A percentile compares a stretch with the other conserved stretches of the same genome.
These are phyloP conservation scores for Vitis hybrid DNA, from an alignment of 177 flowering plant species.

Conservation along the genomic window DNA sequence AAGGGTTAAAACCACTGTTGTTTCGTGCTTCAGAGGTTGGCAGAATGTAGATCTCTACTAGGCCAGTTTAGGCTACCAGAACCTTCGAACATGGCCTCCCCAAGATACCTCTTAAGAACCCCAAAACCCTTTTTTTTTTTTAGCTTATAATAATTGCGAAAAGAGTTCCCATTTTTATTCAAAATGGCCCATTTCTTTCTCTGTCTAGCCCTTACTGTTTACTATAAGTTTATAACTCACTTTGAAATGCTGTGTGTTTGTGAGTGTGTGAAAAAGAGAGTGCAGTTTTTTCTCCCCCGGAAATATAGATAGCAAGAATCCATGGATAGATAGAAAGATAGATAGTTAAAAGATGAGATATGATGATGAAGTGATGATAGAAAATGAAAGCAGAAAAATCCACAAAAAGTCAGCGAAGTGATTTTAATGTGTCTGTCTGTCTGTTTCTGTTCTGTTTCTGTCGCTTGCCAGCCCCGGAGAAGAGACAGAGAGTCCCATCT, in stretches of 20 bases:
- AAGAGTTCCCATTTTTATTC: too few species aligned
- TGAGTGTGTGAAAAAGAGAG: neutral
- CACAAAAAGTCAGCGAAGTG: slow-evolving; percentile 23
- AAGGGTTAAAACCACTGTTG: too few species aligned
- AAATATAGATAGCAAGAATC: slow-evolving; percentile 12
- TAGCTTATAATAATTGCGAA: too few species aligned
- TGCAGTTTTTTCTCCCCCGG: slow-evolving; percentile 12
- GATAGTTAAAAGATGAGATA: slow-evolving; percentile 9
- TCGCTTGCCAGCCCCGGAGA: slow-evolving; percentile 51
- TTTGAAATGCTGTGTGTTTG: neutral
- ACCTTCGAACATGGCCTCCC: too few species aligned
- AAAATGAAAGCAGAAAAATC: neutral
- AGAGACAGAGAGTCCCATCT: slow-evolving; percentile 68
- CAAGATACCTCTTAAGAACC: too few species aligned
- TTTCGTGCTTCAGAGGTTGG: too few species aligned
- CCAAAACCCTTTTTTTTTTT: too few species aligned
- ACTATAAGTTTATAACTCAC: too few species aligned
- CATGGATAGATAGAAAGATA: slow-evolving; percentile 6
- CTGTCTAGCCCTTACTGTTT: neutral
- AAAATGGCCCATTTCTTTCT: too few species aligned
- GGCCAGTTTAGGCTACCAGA: too few species aligned
- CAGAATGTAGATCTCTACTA: too few species aligned
- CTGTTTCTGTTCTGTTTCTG: slow-evolving; percentile 15
- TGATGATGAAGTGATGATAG: slow-evolving; percentile 37
- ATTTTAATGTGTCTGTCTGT: slow-evolving; percentile 24